Conservation (phyloP, 495 filamentous ascomycete species). For the Neurospora africana region DNA sequence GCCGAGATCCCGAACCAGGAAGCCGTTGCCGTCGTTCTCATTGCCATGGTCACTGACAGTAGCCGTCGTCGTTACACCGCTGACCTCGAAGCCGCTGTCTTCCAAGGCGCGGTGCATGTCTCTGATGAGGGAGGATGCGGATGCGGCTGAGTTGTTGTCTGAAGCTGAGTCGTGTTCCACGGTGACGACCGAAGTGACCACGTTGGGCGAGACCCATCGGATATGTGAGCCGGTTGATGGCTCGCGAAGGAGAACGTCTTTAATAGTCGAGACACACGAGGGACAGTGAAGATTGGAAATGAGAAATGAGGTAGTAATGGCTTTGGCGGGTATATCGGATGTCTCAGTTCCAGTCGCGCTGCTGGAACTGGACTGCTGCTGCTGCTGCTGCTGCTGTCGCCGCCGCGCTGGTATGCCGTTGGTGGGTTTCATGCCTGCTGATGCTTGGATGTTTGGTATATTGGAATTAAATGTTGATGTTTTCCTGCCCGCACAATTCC, state of each 20-base stretch:
- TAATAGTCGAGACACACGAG: constrained; percentile 47
- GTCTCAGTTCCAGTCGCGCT: constrained; percentile 7
- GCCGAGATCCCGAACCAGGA: constrained; percentile 8
- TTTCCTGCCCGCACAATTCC: not conserved
- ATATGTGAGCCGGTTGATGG: constrained; percentile 9
- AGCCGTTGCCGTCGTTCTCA: not conserved
- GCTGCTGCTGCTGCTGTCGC: not conserved
- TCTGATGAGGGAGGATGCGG: constrained; percentile 5
- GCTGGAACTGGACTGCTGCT: not conserved
- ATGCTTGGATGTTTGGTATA: not conserved
- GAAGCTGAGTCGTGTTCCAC: constrained; percentile 18
- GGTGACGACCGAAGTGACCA: constrained; percentile 46
- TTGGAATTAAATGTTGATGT: not conserved
- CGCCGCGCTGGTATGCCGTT: not conserved
- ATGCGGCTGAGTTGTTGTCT: constrained; percentile 5
- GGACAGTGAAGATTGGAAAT: constrained; percentile 53
- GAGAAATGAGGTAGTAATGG: constrained; percentile 37
- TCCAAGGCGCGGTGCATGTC: constrained; percentile 32
- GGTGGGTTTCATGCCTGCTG: constrained; percentile 1
- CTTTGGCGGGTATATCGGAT: not conserved
- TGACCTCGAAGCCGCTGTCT: constrained; percentile 37
- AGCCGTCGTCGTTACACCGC: constrained; percentile 29
- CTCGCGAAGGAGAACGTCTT: constrained; percentile 6
- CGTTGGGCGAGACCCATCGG: constrained; percentile 43
- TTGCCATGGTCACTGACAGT: not conserved